These are phyloP conservation scores for Oehlia diaphana DNA, from an alignment of 192 early-diverging fungal species.

Conservation along the genomic window DNA sequence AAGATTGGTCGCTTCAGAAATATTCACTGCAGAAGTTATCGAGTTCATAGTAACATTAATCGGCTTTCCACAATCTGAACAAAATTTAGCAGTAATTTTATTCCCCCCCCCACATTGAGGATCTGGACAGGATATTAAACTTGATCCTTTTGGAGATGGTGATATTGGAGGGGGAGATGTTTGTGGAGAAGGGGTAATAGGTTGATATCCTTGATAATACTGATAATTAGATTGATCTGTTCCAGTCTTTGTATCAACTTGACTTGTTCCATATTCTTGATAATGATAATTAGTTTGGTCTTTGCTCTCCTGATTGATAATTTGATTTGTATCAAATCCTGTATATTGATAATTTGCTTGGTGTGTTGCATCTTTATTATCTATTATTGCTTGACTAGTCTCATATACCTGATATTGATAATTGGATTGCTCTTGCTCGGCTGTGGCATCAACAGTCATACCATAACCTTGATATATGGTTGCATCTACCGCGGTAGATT, in stretches of 20 bases:
- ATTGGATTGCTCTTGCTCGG: not conserved
- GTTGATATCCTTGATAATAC: not conserved
- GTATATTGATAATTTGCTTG: not conserved
- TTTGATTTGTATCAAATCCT: not conserved
- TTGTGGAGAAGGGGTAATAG: not conserved
- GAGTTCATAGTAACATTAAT: conserved; percentile 41
- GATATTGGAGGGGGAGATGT: not conserved
- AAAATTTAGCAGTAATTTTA: conserved; percentile 56
- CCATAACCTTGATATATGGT: not conserved
- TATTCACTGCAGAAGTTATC: conserved; percentile 38
- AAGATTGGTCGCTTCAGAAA: too few relatives aligned
- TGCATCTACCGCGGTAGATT: not conserved
- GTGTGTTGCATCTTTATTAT: not conserved
- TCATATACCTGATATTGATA: not conserved
- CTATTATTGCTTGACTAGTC: not conserved
- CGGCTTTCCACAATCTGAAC: conserved; percentile 58
- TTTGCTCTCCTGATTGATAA: not conserved
- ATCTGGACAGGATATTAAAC: conserved; percentile 44
- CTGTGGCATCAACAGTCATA: not conserved
- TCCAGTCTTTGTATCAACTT: not conserved
- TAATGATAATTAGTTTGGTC: not conserved
- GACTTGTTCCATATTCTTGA: not conserved
- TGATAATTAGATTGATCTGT: not conserved
- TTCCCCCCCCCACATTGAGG: conserved; percentile 54
- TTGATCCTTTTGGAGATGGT: not conserved